These are phyloP conservation scores for Salmacisia buchloeana DNA, from an alignment of 1,284 basidiomycete genomes.

Conservation along the genomic window DNA sequence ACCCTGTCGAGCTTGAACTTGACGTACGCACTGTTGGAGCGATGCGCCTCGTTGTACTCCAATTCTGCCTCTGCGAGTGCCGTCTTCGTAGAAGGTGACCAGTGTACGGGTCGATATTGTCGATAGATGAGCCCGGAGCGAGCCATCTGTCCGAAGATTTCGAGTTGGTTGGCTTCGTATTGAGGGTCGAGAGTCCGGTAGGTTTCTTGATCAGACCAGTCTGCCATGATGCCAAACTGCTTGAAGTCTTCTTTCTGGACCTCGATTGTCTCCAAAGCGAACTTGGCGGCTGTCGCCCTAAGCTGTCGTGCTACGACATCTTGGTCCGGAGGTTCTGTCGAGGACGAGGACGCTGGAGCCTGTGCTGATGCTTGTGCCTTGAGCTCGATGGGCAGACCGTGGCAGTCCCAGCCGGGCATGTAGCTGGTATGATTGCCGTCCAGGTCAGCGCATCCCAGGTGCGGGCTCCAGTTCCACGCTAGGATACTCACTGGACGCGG, in stretches of 20 bases:
- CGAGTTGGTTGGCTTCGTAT: constrained; percentile 84
- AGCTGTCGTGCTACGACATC: constrained; percentile 54
- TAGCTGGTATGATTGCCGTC: constrained; percentile 59
- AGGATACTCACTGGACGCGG: constrained; percentile 59
- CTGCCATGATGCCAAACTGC: constrained; percentile 83
- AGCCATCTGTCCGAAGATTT: constrained; percentile 83
- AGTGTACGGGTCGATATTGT: constrained; percentile 84
- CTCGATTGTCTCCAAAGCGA: constrained; percentile 70
- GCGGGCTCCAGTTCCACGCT: constrained; percentile 52
- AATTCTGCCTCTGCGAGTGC: constrained; percentile 94
- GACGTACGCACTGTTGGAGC: constrained; percentile 82
- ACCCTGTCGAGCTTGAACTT: constrained; percentile 57
- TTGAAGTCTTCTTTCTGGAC: constrained; percentile 75
- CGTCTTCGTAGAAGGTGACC: constrained; percentile 88
- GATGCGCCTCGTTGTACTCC: constrained; percentile 79
- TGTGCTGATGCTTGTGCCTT: constrained; percentile 24
- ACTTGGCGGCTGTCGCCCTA: constrained; percentile 66
- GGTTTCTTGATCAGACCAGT: constrained; percentile 71
- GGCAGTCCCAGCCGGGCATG: constrained; percentile 96
- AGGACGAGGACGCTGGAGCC: constrained; percentile 44
- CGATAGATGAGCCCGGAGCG: constrained; percentile 71
- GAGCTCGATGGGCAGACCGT: constrained; percentile 77
- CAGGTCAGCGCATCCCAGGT: constrained; percentile 39
- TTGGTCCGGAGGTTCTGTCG: constrained; percentile 6
- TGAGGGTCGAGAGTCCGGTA: constrained; percentile 80